Base-by-base conservation (phyloP, 2,329 filamentous ascomycete species). In the Penicillium sp. region DNA sequence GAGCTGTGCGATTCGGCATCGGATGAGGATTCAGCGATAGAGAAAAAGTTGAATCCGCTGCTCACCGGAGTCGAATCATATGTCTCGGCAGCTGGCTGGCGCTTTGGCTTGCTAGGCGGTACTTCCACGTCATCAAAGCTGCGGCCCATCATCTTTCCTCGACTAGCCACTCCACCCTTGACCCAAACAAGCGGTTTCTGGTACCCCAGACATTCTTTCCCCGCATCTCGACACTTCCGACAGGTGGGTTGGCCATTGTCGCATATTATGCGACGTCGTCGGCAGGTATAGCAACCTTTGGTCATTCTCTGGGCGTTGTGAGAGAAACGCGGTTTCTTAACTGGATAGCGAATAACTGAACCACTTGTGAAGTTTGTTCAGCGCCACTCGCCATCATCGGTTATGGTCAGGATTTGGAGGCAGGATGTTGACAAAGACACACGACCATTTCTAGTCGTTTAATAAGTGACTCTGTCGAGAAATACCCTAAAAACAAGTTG, bases 101-200 rank as follows among this genome's bases (percentile, higher is more conserved):
- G 10, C 19, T 56, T 62, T 13, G 52, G 35, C 25, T 61, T 45
- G 15, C 43, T 33, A 13, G 46, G 31, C 6, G 52, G 55, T 41
- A 60, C 66, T 58, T 62, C 68, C 41, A 69, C 63, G 57, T 80
- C 78, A 55, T 78, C 75, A 63, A 79, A 82, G 25, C 77, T 78
- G 66, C 78, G 78, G n/a, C 81, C 81, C 78, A 82, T 81, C 80
- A 82, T 77, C 67, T 77, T 78, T 23, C 76, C 76, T 37, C 76
- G 76, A 64, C 76, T 78, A 23, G 76, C 76, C 46, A 78, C 74
- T 43, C 75, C 75, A 48, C 75, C 75, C 52, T 75, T 75, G 35
- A 77, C 75, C 76, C 76, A 78, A 15, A 76, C 71, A 53, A 78
- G 60, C 19, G 74, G 74, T 57, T 77, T 77, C 59, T 74, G 71